Conservation (phyloP, 208 protist species). For the Acanthamoeba castellanii region DNA sequence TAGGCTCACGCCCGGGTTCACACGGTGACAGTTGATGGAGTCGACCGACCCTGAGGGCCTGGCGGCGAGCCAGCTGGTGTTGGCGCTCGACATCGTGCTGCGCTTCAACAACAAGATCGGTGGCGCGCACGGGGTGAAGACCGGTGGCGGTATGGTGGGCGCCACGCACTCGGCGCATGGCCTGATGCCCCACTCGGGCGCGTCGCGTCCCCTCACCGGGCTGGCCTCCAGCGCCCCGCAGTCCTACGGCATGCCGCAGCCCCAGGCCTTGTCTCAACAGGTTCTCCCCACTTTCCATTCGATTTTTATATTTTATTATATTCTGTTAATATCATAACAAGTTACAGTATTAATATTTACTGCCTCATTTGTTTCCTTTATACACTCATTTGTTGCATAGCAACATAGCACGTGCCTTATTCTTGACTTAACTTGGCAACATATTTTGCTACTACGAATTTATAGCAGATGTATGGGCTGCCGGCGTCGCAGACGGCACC, state of each 20-base stretch:
- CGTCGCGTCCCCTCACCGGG: neutral
- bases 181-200: neutral
- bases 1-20: too few species aligned
- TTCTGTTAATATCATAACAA: too few species aligned
- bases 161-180: slow-evolving; percentile 10
- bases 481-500: neutral
- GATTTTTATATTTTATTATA: neutral
- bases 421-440: too few species aligned
- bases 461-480: neutral
- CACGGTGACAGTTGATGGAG: slow-evolving; percentile 65
- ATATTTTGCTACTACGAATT: too few species aligned
- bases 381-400: too few species aligned
- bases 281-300: neutral
- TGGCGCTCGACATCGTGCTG: slow-evolving; percentile 46
- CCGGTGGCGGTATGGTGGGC: neutral
- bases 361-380: too few species aligned
- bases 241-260: neutral
- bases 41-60: slow-evolving; percentile 49
- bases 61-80: slow-evolving; percentile 23
- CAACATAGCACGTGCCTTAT: too few species aligned
- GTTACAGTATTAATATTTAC: too few species aligned
- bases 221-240: slow-evolving; percentile 7
- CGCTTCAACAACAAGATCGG: neutral
- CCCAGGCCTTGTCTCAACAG: too few species aligned
- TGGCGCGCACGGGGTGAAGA: neutral